These are phyloP conservation scores for Leccinum ponderosum DNA, from an alignment of 1,284 basidiomycete genomes.

Conservation along the genomic window DNA sequence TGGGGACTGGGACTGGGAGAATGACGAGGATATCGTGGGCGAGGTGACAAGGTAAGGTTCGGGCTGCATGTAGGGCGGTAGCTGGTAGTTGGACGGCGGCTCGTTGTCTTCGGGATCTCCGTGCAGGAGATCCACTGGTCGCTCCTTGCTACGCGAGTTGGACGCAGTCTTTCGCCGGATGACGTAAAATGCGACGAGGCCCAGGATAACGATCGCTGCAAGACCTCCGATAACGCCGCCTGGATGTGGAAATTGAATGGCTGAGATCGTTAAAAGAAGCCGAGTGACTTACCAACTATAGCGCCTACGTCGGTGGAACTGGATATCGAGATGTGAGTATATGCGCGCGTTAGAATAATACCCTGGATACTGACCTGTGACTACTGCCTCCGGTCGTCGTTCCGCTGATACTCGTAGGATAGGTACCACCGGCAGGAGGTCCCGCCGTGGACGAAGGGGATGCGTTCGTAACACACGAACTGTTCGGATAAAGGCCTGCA, in stretches of 20 bases:
- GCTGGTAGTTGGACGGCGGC: constrained; percentile 39
- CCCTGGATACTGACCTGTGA: constrained; percentile 25
- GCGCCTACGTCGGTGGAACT: constrained; percentile 52
- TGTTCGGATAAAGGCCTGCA: constrained; percentile 45
- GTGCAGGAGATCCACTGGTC: constrained; percentile 62
- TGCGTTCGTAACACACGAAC: constrained; percentile 51
- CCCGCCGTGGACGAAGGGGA: constrained; percentile 78
- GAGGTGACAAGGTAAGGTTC: constrained; percentile 72
- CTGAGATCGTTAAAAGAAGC: background rate
- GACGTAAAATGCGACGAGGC: constrained; percentile 51
- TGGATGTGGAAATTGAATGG: constrained; percentile 16
- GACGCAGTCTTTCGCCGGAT: constrained; percentile 47
- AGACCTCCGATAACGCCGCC: constrained; percentile 69
- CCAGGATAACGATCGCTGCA: constrained; percentile 43
- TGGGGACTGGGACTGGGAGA: background rate
- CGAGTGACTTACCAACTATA: constrained; percentile 52
- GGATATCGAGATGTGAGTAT: constrained; percentile 7
- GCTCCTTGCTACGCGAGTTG: constrained; percentile 44
- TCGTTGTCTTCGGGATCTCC: constrained; percentile 55
- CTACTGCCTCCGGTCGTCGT: constrained; percentile 22
- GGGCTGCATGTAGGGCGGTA: constrained; percentile 68
- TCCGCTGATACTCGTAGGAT: constrained; percentile 54
- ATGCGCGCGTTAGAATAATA: background rate
- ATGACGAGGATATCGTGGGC: constrained; percentile 44
- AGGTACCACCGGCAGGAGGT: constrained; percentile 69